Evolutionary conservation across 2,329 filamentous ascomycete genomes (phyloP).

Genomic region (Alternaria novae-zelandiae): DNA sequence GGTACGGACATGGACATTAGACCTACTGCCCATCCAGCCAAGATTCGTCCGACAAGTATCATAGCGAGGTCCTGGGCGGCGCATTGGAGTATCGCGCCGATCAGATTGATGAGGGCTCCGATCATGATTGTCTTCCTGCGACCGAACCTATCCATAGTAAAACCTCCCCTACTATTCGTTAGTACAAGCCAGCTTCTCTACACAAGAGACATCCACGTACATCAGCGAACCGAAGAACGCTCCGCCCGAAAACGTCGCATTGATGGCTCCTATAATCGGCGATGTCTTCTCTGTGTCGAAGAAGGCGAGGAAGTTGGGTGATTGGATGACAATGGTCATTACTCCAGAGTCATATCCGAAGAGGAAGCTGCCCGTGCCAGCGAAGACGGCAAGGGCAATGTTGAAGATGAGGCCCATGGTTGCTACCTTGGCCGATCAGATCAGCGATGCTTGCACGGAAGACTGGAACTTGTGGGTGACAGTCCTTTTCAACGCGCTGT

Average conservation of each 20-base stretch:
- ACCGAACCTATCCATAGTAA: constrained; percentile 68
- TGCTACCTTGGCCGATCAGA: not conserved
- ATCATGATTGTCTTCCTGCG: constrained; percentile 66
- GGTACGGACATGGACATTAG: constrained; percentile 66
- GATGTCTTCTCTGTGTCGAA: constrained; percentile 61
- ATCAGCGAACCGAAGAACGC: constrained; percentile 62
- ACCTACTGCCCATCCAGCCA: constrained; percentile 65
- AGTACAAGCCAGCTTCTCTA: not conserved
- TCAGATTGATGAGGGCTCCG: constrained; percentile 62
- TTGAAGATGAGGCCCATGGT: constrained; percentile 54
- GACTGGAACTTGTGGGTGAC: not conserved
- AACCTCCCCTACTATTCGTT: constrained; percentile 50
- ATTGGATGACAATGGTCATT: constrained; percentile 61
- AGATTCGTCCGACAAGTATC: constrained; percentile 65
- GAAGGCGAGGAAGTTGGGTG: constrained; percentile 62
- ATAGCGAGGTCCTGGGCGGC: constrained; percentile 63
- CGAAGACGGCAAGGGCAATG: constrained; percentile 51
- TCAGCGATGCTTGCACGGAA: not conserved
- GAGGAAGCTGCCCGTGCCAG: constrained; percentile 51
- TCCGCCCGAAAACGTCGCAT: constrained; percentile 68
- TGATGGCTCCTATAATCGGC: constrained; percentile 66
- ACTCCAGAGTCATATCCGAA: constrained; percentile 46
- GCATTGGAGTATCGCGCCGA: constrained; percentile 66
- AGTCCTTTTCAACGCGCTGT: not conserved
- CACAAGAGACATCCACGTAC: constrained; percentile 19